Evolutionary conservation across 2,329 filamentous ascomycete genomes (phyloP).

Genomic region (Fusarium ambrosium): DNA sequence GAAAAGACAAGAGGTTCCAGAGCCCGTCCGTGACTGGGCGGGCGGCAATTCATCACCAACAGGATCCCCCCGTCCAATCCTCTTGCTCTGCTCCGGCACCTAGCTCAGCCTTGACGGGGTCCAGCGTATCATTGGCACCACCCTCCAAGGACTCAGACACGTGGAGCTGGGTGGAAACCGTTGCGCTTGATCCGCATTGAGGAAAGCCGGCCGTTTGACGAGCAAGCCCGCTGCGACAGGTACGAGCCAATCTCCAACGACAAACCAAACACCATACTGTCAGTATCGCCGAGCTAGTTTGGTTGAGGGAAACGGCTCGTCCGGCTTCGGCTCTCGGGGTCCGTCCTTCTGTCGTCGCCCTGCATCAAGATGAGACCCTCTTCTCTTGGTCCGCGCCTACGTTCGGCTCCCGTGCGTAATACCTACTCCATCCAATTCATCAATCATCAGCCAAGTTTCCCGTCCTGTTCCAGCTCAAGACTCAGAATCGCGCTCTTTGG

Average conservation of each 20-base stretch:
- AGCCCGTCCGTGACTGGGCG: slow-evolving; percentile 18
- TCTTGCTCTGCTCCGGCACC: slow-evolving; percentile 5
- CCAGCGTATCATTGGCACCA: slow-evolving; percentile 31
- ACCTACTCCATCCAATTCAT: background rate
- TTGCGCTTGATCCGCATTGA: slow-evolving; percentile 40
- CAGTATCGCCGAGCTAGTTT: slow-evolving; percentile 15
- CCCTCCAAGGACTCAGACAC: slow-evolving; percentile 35
- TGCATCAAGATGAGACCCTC: background rate
- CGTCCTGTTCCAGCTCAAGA: slow-evolving; percentile 8
- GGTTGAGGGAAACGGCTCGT: slow-evolving; percentile 26
- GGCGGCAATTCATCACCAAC: slow-evolving; percentile 19
- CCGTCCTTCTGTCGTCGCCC: slow-evolving; percentile 6
- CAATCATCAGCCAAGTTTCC: slow-evolving; percentile 7
- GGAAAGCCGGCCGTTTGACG: slow-evolving; percentile 39
- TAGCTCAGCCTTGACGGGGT: slow-evolving; percentile 26
- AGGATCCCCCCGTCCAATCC: slow-evolving; percentile 2
- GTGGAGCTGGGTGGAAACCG: slow-evolving; percentile 43
- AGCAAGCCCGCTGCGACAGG: slow-evolving; percentile 8
- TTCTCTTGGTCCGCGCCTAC: slow-evolving; percentile 1
- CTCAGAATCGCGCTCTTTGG: slow-evolving; percentile 24
- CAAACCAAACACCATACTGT: slow-evolving; percentile 9
- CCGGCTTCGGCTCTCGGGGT: slow-evolving; percentile 33
- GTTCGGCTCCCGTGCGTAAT: slow-evolving; percentile 11
- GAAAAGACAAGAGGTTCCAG: slow-evolving; percentile 2
- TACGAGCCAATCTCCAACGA: slow-evolving; percentile 14